Percentiles rank a stretch among this genome's conserved stretches.
These are phyloP conservation scores for Circinella minor DNA, from an alignment of 371 early-diverging fungal species.

Conservation along the genomic window DNA sequence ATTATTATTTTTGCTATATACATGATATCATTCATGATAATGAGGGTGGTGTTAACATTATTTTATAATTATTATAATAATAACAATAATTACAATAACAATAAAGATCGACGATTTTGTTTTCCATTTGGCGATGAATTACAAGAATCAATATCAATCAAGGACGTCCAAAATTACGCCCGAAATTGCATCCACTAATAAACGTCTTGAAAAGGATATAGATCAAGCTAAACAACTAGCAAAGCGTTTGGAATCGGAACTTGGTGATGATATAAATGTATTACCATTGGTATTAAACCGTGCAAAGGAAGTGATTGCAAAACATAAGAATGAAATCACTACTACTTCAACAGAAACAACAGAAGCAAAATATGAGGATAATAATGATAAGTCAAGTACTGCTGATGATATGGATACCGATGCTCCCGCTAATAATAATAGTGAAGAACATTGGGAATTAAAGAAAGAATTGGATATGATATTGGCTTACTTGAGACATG, in stretches of 20 bases:
- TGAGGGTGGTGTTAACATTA: not conserved
- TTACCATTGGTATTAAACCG: slow-evolving; percentile 37
- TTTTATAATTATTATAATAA: not conserved
- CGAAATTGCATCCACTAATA: slow-evolving; percentile 61
- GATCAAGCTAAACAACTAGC: slow-evolving; percentile 63
- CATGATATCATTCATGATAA: not conserved
- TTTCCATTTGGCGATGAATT: slow-evolving; percentile 75
- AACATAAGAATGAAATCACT: slow-evolving; percentile 6
- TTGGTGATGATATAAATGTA: slow-evolving; percentile 44
- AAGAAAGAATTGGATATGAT: slow-evolving; percentile 81
- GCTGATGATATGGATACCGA: slow-evolving; percentile 13
- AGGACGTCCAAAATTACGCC: slow-evolving; percentile 66
- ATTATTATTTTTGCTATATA: not conserved
- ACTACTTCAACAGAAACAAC: slow-evolving; percentile 11
- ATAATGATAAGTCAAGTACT: slow-evolving; percentile 19
- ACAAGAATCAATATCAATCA: slow-evolving; percentile 45
- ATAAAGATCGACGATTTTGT: slow-evolving; percentile 74
- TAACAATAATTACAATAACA: no score
- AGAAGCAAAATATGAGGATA: slow-evolving; percentile 22
- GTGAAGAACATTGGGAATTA: slow-evolving; percentile 23
- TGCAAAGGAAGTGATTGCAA: slow-evolving; percentile 35
- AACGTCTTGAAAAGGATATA: slow-evolving; percentile 75
- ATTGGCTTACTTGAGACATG: slow-evolving; percentile 86
- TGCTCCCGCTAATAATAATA: not conserved
- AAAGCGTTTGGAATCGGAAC: slow-evolving; percentile 64